A percentile compares a stretch with the other conserved stretches of the same genome.
phyloP scores from a whole-genome alignment of 2,329 filamentous ascomycete species.

The Xenoacremonium recifei region DNA sequence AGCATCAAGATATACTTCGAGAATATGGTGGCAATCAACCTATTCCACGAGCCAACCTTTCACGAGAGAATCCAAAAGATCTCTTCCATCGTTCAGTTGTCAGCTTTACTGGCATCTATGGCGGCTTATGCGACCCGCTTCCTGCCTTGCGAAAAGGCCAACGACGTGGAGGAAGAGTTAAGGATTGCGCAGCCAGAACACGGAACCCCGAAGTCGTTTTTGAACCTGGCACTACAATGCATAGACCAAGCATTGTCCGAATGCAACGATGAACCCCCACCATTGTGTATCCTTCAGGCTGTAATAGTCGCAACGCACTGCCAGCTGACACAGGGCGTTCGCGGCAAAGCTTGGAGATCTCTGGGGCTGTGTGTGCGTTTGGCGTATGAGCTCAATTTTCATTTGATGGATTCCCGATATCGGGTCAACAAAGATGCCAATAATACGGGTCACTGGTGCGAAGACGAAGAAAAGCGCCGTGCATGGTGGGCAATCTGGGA shows the following conservation, averaged over 20 bases:
- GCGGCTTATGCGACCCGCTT: constrained; percentile 27
- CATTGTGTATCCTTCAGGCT: constrained; percentile 35
- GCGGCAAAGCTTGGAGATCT: constrained; percentile 34
- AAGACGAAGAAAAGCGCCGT: constrained; percentile 35
- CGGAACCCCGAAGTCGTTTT: no score
- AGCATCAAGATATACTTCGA: constrained; percentile 26
- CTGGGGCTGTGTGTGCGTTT: constrained; percentile 27
- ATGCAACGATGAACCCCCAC: constrained; percentile 30
- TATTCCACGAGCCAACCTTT: constrained; percentile 30
- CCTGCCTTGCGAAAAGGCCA: neutral
- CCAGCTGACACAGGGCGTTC: constrained; percentile 33
- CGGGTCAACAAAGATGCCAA: neutral
- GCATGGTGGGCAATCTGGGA: constrained; percentile 43
- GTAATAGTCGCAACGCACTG: constrained; percentile 32
- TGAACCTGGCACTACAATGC: constrained; percentile 19
- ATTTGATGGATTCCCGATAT: constrained; percentile 22
- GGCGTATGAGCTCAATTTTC: constrained; percentile 34
- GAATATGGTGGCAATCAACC: constrained; percentile 30
- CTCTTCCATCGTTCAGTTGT: constrained; percentile 12
- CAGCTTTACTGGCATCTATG: constrained; percentile 30
- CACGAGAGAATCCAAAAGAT: constrained; percentile 20
- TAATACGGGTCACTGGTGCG: constrained; percentile 14
- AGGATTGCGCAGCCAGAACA: neutral
- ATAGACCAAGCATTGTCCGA: constrained; percentile 29
- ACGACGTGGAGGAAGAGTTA: neutral